Evolutionary conservation across 768 basidiomycete genomes (phyloP).

Genomic region (Coprinellus micaceus): DNA sequence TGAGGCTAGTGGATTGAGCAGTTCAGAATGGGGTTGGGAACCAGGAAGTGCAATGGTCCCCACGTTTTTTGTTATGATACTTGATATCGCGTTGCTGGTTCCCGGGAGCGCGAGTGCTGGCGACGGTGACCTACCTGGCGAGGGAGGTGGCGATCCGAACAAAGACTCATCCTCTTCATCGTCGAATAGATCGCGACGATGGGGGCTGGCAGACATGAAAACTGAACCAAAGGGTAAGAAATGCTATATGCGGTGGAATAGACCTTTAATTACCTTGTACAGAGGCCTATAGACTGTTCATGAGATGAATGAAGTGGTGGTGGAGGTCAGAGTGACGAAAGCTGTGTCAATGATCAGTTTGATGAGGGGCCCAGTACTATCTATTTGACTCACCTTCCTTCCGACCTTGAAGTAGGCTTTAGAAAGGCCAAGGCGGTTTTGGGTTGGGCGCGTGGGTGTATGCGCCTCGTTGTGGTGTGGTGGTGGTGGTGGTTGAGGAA

Average conservation of each 20-base stretch:
- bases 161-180: conserved; percentile 60
- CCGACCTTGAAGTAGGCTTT: neutral
- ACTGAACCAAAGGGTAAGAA: neutral
- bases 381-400: neutral
- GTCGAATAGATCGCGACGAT: neutral
- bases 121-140: conserved; percentile 78
- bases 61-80: conserved; percentile 69
- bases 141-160: conserved; percentile 78
- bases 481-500: neutral
- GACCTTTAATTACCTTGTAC: neutral
- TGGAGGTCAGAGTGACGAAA: neutral
- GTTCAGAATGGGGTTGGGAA: conserved; percentile 87
- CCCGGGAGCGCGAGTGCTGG: conserved; percentile 58
- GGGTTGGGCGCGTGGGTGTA: no score
- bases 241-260: neutral
- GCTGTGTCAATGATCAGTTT: conserved; percentile 1
- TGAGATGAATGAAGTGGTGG: neutral
- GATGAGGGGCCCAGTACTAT: neutral
- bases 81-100: conserved; percentile 27
- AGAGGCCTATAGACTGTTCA: neutral
- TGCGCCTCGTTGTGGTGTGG: neutral
- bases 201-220: conserved; percentile 2
- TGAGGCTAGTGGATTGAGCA: conserved; percentile 75
- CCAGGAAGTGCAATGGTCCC: conserved; percentile 98
- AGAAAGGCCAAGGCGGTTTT: no score